These are phyloP conservation scores for Fonsecaea nubica DNA, from an alignment of 2,329 filamentous ascomycete species.

Conservation along the genomic window DNA sequence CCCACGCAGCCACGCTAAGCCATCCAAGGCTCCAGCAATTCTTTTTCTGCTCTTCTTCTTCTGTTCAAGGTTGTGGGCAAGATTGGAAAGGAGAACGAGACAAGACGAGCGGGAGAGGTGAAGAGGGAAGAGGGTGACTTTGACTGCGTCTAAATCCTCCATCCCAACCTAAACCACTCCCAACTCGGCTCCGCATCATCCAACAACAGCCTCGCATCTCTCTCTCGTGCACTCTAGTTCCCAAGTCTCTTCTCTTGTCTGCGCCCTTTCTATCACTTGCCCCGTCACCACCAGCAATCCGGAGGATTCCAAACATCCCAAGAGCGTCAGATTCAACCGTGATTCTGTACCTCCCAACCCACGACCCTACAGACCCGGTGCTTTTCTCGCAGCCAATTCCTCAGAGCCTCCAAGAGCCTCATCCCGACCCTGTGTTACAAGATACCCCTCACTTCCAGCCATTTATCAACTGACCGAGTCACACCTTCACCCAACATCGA, in stretches of 20 bases:
- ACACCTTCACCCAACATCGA: background rate
- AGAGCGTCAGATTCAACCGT: background rate
- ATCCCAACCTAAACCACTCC: background rate
- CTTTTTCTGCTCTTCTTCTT: background rate
- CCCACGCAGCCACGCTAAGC: background rate
- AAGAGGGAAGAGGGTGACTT: background rate
- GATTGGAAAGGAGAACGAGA: background rate
- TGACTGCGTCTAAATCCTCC: background rate
- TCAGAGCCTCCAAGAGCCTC: slow-evolving; percentile 9
- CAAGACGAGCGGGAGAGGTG: background rate
- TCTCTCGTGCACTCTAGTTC: background rate
- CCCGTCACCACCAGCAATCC: background rate
- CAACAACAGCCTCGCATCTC: background rate
- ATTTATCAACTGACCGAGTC: background rate
- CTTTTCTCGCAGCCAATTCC: background rate
- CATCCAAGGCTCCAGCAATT: slow-evolving; percentile 4
- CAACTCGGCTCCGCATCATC: background rate
- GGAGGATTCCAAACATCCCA: background rate
- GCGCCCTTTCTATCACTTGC: background rate
- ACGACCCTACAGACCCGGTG: background rate
- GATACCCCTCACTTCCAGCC: slow-evolving; percentile 1
- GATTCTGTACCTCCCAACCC: background rate
- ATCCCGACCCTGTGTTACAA: background rate
- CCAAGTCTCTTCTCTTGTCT: background rate
- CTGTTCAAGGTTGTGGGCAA: background rate